Base-by-base conservation (phyloP, 164 flowering plant genomes). In the Warburgia ugandensis region DNA sequence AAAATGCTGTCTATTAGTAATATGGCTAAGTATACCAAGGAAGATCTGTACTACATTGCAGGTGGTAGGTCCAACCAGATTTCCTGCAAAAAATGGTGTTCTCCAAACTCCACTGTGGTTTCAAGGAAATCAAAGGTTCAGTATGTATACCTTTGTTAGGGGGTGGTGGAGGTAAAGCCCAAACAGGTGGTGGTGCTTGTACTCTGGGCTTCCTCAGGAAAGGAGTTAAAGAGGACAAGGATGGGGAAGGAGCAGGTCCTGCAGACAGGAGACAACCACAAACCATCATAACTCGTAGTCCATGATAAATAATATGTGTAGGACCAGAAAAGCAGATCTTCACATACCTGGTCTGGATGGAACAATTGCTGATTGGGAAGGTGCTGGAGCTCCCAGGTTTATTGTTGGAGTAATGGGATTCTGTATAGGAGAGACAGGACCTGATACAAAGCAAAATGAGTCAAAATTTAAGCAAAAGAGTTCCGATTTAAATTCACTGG, bases 101-200 rank as follows among this genome's bases (percentile, higher is more conserved):
- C n/a, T n/a, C n/a, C n/a, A n/a, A n/a, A n/a, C n/a, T n/a, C n/a
- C n/a, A n/a, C n/a, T n/a, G n/a, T n/a, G n/a, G n/a, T n/a, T n/a
- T n/a, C n/a, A n/a, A n/a, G n/a, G n/a, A n/a, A n/a, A n/a, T n/a
- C n/a, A n/a, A 22, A 17, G 16, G 12, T 31, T 8, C 26, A 1
- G 16, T 48, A 29, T 47, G 21, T 7, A 14, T 65, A 84, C 94
- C 88, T 70, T 58, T 55, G 67, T 79, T 79, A 48, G 86, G 94
- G 58, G 88, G 94, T 55, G 94, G 88, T 47, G 94, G 88, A 39
- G 94, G 86, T 41, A 84, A 60, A 25, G 72, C 48, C 12, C 23
- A 69, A 53, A 75, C 30, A 33, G 76, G 74, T 28, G 77, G 69
- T 27, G 64, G 55, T 4, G 30, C 47, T 21, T 74, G 65, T 20